Percentiles rank a stretch among this genome's conserved stretches.
phyloP scores from a whole-genome alignment of 306 rosid genomes.

The Castanea sativa region DNA sequence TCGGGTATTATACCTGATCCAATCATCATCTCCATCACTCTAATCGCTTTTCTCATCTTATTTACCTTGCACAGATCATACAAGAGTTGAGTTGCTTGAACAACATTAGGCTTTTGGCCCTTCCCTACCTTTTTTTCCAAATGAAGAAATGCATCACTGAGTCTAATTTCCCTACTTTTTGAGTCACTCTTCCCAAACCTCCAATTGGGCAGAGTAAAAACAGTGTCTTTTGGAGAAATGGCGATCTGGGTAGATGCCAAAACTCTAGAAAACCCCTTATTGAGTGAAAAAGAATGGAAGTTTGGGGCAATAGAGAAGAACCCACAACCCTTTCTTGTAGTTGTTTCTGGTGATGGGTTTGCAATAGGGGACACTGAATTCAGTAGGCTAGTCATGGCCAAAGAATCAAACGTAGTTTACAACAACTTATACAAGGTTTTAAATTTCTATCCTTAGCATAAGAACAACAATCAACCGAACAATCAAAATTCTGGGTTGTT shows the following conservation, averaged over 20 bases:
- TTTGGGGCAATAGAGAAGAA: conserved; percentile 46
- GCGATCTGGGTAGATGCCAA: conserved; percentile 57
- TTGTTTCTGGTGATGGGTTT: conserved; percentile 39
- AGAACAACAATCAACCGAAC: conserved; percentile 7
- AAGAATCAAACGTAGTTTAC: conserved; percentile 9
- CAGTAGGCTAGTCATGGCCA: conserved; percentile 52
- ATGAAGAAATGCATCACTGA: conserved; percentile 63
- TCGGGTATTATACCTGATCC: conserved; percentile 71
- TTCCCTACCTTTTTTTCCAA: conserved; percentile 61
- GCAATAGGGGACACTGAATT: conserved; percentile 48
- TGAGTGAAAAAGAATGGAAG: conserved; percentile 41
- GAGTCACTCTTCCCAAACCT: conserved; percentile 52
- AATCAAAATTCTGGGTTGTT: conserved; percentile 14
- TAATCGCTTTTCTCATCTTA: conserved; percentile 62
- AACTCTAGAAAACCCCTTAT: conserved; percentile 65
- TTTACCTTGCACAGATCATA: conserved; percentile 76
- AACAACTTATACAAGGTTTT: not conserved
- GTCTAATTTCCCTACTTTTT: conserved; percentile 47
- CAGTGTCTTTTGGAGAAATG: conserved; percentile 58
- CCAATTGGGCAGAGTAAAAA: conserved; percentile 71
- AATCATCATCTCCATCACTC: conserved; percentile 79
- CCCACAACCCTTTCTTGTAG: conserved; percentile 39
- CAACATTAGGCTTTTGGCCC: conserved; percentile 74
- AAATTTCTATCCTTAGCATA: not conserved
- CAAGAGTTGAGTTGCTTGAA: conserved; percentile 74